Conservation (phyloP, 1,139 yeast species). For the Yamadazyma conglobata region DNA sequence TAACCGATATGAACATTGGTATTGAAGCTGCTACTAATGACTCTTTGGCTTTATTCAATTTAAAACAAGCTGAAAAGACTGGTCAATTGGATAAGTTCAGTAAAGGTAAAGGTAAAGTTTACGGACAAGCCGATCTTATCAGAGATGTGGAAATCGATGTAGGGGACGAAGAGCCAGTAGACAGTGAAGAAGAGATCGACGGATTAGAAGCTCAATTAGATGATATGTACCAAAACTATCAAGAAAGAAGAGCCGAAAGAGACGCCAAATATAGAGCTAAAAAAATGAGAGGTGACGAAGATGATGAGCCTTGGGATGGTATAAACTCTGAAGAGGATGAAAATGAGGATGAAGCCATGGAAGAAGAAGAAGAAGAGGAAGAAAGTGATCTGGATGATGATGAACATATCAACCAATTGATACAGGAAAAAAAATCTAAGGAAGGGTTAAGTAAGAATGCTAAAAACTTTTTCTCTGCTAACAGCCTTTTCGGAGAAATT, state of each 20-base stretch:
- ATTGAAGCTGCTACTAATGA: slow-evolving; percentile 87
- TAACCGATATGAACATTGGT: slow-evolving; percentile 90
- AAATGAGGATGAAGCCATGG: slow-evolving; percentile 40
- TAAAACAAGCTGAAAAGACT: slow-evolving; percentile 79
- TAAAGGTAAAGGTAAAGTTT: slow-evolving; percentile 78
- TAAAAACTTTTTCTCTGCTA: slow-evolving; percentile 66
- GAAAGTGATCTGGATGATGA: slow-evolving; percentile 61
- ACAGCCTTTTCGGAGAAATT: slow-evolving; percentile 69
- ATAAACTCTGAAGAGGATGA: slow-evolving; percentile 48
- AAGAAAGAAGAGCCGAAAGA: slow-evolving; percentile 69
- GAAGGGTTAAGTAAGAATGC: slow-evolving; percentile 70
- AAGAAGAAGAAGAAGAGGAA: slow-evolving; percentile 39
- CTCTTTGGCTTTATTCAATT: slow-evolving; percentile 75
- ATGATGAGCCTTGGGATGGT: slow-evolving; percentile 88
- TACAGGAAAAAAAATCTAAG: slow-evolving; percentile 52
- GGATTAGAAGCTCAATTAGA: slow-evolving; percentile 79
- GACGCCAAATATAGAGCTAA: slow-evolving; percentile 81
- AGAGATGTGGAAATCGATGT: slow-evolving; percentile 54
- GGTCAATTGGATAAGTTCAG: slow-evolving; percentile 74
- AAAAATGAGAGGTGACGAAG: slow-evolving; percentile 74
- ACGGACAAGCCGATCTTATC: slow-evolving; percentile 51
- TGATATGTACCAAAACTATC: slow-evolving; percentile 73
- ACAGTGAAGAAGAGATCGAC: slow-evolving; percentile 61
- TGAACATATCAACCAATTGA: slow-evolving; percentile 61
- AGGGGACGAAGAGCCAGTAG: slow-evolving; percentile 32